phyloP scores from a whole-genome alignment of 2,329 filamentous ascomycete species.

The Neofusicoccum sp. region DNA sequence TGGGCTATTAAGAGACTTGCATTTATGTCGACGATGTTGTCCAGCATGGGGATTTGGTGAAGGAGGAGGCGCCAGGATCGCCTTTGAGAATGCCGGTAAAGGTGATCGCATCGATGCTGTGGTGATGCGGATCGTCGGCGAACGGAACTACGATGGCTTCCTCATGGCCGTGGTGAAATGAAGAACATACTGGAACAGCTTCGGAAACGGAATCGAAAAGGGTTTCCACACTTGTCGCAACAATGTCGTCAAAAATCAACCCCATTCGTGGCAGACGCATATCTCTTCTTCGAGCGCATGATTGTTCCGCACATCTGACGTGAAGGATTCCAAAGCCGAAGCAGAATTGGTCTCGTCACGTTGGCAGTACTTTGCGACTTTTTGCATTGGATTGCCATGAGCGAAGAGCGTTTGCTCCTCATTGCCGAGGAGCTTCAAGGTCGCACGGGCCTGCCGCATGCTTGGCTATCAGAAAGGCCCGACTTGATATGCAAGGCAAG shows the following conservation, averaged over 20 bases:
- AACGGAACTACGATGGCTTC: constrained; percentile 53
- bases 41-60: constrained; percentile 40
- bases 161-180: constrained; percentile 44
- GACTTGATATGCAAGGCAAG: neutral
- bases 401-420: neutral
- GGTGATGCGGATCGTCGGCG: constrained; percentile 50
- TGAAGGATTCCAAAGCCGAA: no score
- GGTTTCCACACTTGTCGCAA: neutral
- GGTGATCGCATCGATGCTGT: constrained; percentile 46
- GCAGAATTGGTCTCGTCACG: no score
- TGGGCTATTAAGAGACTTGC: constrained; percentile 43
- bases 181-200: neutral
- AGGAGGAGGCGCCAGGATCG: constrained; percentile 33
- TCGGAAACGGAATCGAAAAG: neutral
- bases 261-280: no score
- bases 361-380: no score
- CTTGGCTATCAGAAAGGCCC: neutral
- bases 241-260: no score
- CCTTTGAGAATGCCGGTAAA: constrained; percentile 47
- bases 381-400: no score
- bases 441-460: neutral
- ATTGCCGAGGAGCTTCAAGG: neutral
- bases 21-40: constrained; percentile 58
- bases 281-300: no score
- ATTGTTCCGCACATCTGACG: no score